A percentile compares a stretch with the other conserved stretches of the same genome.
Conservation (phyloP, 306 rosid species). For the Mimosa bimucronata region DNA sequence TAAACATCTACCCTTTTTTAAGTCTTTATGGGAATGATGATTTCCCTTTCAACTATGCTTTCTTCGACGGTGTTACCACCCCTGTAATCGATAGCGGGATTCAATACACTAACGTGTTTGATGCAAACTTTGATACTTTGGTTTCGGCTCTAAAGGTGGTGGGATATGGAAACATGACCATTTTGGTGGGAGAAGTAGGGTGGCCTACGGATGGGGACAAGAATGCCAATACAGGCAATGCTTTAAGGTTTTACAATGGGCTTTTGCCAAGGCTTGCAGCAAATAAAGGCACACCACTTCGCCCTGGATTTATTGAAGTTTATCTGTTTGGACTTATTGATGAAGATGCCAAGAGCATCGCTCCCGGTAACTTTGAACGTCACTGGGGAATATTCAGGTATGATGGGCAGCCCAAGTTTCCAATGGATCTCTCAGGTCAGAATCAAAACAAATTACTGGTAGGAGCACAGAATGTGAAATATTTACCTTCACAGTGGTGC, state of each 20-base stretch:
- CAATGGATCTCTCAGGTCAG: slow-evolving; percentile 79
- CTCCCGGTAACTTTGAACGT: slow-evolving; percentile 89
- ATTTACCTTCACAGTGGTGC: slow-evolving; percentile 79
- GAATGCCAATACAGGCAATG: slow-evolving; percentile 76
- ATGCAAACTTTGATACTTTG: slow-evolving; percentile 91
- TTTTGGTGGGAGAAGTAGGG: slow-evolving; percentile 96
- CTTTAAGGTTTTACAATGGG: slow-evolving; percentile 81
- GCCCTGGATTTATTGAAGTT: slow-evolving; percentile 80
- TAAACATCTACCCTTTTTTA: slow-evolving; percentile 93
- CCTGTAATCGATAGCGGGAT: slow-evolving; percentile 74
- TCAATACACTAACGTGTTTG: slow-evolving; percentile 82
- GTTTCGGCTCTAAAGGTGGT: slow-evolving; percentile 77
- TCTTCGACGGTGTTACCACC: slow-evolving; percentile 76
- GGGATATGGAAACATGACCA: slow-evolving; percentile 67
- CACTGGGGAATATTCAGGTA: slow-evolving; percentile 93
- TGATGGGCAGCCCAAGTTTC: slow-evolving; percentile 90
- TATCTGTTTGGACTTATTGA: slow-evolving; percentile 86
- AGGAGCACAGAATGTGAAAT: slow-evolving; percentile 69
- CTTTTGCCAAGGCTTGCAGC: slow-evolving; percentile 75
- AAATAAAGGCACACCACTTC: slow-evolving; percentile 78
- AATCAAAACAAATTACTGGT: slow-evolving; percentile 65
- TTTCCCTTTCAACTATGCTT: slow-evolving; percentile 90
- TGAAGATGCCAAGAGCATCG: slow-evolving; percentile 86
- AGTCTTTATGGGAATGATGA: slow-evolving; percentile 84
- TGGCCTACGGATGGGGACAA: slow-evolving; percentile 99